Evolutionary conservation across 306 rosid species (phyloP).

Genomic region (Erythrophleum fordii): DNA sequence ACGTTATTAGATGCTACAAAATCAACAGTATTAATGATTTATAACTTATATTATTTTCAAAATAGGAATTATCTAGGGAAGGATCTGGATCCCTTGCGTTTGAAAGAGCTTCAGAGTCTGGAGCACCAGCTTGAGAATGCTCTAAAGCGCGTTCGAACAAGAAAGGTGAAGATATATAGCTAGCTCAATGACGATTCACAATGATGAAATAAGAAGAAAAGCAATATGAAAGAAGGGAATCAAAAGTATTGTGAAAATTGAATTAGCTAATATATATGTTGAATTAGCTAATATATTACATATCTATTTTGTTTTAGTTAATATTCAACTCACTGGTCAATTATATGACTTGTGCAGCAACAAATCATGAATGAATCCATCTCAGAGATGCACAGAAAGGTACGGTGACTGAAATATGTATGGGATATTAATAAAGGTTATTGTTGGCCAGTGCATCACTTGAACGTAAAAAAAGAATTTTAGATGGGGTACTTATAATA

Average conservation of each 20-base stretch:
- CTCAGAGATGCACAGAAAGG: background rate
- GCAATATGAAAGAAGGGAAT: background rate
- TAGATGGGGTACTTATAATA: background rate
- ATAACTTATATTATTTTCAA: background rate
- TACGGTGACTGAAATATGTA: background rate
- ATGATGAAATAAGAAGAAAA: background rate
- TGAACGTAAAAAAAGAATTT: background rate
- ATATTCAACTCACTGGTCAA: background rate
- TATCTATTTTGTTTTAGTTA: background rate
- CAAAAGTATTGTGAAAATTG: background rate
- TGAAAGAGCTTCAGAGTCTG: slow-evolving; percentile 82
- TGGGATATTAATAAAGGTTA: background rate
- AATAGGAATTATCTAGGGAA: slow-evolving; percentile 71
- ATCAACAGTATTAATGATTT: background rate
- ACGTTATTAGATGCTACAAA: background rate
- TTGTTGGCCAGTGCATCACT: background rate
- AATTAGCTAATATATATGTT: background rate
- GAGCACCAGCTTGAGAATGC: slow-evolving; percentile 84
- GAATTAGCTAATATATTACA: background rate
- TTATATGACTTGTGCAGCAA: slow-evolving; percentile 23
- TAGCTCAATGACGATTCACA: background rate
- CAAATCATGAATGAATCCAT: slow-evolving; percentile 2
- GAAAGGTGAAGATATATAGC: slow-evolving; percentile 60
- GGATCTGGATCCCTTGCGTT: slow-evolving; percentile 66
- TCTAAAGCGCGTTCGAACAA: slow-evolving; percentile 78